Percentiles rank a stretch among this genome's conserved stretches.
These are phyloP conservation scores for Nelumbo lutea DNA, from an alignment of 164 flowering plant species.

Conservation along the genomic window DNA sequence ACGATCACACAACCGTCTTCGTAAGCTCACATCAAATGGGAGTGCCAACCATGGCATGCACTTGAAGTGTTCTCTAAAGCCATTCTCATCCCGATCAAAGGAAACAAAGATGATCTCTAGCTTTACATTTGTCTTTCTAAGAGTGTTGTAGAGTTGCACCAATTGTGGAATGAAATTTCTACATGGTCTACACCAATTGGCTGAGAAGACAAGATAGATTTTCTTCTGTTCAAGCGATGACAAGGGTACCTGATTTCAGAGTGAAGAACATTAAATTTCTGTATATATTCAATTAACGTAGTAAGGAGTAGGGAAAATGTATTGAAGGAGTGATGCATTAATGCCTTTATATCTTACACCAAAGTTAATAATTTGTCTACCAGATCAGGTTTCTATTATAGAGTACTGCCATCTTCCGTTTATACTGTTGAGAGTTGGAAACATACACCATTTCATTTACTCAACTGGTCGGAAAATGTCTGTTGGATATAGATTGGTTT, in stretches of 20 bases:
- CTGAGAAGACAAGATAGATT: conserved; percentile 51
- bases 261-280: background rate
- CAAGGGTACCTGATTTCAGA: conserved; percentile 32
- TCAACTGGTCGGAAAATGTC: too few species aligned
- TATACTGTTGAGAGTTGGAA: too few species aligned
- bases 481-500: too few species aligned
- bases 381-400: too few species aligned
- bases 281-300: background rate
- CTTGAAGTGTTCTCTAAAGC: conserved; percentile 39
- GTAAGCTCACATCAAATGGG: conserved; percentile 31
- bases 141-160: conserved; percentile 33
- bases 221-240: conserved; percentile 32
- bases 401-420: too few species aligned
- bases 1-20: conserved; percentile 20
- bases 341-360: too few species aligned
- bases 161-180: conserved; percentile 38
- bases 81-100: conserved; percentile 37
- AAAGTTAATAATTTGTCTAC: too few species aligned
- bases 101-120: conserved; percentile 49
- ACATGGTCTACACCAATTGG: conserved; percentile 67
- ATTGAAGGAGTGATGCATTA: too few species aligned
- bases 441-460: too few species aligned
- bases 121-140: conserved; percentile 24
- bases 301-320: too few species aligned
- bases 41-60: conserved; percentile 61